Evolutionary conservation across 148 eudicot species (phyloP).

Genomic region (Cornus florida): DNA sequence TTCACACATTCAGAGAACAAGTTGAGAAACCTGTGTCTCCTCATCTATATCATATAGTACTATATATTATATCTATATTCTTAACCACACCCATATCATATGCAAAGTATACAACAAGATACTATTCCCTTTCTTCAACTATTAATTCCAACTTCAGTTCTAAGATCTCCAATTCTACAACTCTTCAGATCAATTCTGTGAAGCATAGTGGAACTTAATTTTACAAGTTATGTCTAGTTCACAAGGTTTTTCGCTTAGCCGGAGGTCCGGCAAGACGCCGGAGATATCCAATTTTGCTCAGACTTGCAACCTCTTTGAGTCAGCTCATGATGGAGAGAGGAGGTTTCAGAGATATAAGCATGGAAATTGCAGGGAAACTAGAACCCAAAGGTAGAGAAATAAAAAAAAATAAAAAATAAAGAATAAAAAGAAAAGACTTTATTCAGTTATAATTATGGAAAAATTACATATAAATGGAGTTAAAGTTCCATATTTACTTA

Average conservation of each 20-base stretch:
- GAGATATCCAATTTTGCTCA: slow-evolving; percentile 37
- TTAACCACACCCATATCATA: too few species aligned
- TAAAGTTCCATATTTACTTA: too few species aligned
- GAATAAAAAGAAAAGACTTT: too few species aligned
- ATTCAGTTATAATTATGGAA: too few species aligned
- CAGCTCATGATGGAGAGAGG: slow-evolving; percentile 60
- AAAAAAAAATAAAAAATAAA: too few species aligned
- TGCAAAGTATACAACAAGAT: neutral
- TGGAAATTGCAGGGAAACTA: slow-evolving; percentile 28
- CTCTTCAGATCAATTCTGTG: neutral
- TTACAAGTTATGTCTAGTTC: slow-evolving; percentile 18
- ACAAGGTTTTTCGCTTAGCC: neutral
- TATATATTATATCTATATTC: too few species aligned
- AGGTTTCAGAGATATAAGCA: slow-evolving; percentile 37
- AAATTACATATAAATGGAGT: too few species aligned
- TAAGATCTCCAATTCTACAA: neutral
- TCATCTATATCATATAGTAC: too few species aligned
- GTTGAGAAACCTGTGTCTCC: neutral
- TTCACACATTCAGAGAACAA: neutral
- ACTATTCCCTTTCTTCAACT: neutral
- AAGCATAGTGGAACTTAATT: neutral
- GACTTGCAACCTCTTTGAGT: slow-evolving; percentile 57
- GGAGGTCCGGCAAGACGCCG: slow-evolving; percentile 26
- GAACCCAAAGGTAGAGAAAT: neutral
- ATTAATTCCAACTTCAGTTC: neutral